Evolutionary conservation across 257 asterid genomes (phyloP), one percentile per base, ranked within the genome.

Genomic region (Ehretia macrophylla): DNA sequence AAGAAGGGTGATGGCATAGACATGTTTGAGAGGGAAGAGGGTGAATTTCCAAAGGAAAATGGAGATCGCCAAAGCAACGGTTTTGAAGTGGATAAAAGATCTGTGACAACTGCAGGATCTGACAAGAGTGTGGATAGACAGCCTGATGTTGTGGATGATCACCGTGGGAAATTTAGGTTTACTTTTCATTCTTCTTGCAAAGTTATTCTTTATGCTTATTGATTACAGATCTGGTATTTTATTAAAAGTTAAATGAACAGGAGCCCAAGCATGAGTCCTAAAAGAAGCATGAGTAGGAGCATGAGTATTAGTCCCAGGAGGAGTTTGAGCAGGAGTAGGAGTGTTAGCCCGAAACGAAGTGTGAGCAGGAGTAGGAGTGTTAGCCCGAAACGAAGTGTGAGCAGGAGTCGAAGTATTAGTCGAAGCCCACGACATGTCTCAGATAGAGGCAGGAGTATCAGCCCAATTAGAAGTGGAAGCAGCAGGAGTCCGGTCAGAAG

Each of bases 261-360:
- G 90, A 86, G 96, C 73, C 79, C 80, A 69, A 93, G 96, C 75
- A 4, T 61, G 39, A 86, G 90, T 72, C 95, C 82, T 59, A 76
- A 67, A 62, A 75, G 82, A 59, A 38, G 83, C 55, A 35, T 61
- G 80, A 88, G 90, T 63, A 84, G 82, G 88, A 92, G 99, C 73
- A 86, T 84, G 95, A 92, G 99, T 81, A 81, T 92, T 53, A 92
- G 99, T 71, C 97, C 99, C 16, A 78, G 59, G 63, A 71, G 83
- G 71, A 74, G 69, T 73, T 71, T 60, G 53, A 79, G 76, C 67
- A 72, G 82, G 73, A 88, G 93, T 61, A 83, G 72, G 17, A 75
- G 68, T 62, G 58, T 65, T 23, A 70, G 73, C 72, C 67, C 83
- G 46, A 68, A 68, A 39, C 84, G 67, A 51, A 70, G 75, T 60